A percentile compares a stretch with the other conserved stretches of the same genome.
Conservation (phyloP, 495 filamentous ascomycete genomes). For the Podospora didyma region DNA sequence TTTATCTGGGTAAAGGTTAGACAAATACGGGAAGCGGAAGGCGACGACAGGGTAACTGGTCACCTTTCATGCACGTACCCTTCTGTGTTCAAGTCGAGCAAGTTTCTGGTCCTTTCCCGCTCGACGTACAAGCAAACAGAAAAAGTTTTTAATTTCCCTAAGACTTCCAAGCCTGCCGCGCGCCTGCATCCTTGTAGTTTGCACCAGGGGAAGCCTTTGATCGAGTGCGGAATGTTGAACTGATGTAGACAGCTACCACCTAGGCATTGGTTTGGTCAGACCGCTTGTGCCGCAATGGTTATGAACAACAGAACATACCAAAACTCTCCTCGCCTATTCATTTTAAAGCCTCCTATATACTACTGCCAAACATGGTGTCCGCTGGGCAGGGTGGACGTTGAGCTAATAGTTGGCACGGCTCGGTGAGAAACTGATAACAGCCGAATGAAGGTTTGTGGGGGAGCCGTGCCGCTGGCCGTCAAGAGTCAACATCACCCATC, state of each 20-base stretch:
- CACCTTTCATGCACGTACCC: conserved; percentile 1
- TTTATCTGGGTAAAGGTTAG: background rate
- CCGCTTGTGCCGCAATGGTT: no score
- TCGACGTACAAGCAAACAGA: background rate
- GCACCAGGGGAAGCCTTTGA: no score
- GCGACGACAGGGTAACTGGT: background rate
- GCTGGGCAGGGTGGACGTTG: background rate
- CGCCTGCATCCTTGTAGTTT: no score
- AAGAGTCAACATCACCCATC: background rate
- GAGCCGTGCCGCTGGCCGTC: background rate
- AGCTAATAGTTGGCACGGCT: background rate
- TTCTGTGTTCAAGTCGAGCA: background rate
- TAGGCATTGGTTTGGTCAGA: no score
- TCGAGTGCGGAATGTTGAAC: no score
- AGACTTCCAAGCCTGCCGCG: no score
- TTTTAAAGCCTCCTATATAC: no score
- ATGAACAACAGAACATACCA: no score
- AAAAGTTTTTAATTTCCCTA: no score
- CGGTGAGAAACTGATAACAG: background rate
- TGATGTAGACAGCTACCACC: no score
- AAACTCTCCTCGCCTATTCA: no score
- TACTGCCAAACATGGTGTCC: no score
- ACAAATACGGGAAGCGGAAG: background rate
- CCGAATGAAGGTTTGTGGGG: background rate
- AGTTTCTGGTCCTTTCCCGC: background rate